Evolutionary conservation across 2,329 filamentous ascomycete species (phyloP), one percentile per base, ranked within the genome.

Genomic region (Colletotrichum tropicicola): DNA sequence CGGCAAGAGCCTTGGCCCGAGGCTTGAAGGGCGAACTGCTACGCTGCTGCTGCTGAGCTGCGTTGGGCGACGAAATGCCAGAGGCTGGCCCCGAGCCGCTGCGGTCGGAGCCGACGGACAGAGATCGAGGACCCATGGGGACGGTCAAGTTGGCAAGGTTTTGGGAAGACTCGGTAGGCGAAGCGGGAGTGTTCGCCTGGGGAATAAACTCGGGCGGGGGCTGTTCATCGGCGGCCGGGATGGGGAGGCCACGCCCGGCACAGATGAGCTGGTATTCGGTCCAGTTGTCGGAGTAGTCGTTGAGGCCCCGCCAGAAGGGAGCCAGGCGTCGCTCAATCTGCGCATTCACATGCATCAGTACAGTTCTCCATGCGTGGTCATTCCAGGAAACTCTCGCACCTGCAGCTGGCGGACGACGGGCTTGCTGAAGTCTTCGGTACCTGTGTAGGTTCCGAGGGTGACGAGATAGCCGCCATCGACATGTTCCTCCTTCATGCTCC

Each of bases 401-500:
- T 96, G 95, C 59, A 99, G 82, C 76, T 97, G 94, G 70, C 96
- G 89, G 59, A 98, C 95, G 49, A 93, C 83, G 17, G 87, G 81
- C 78, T 98, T 98, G 82, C 89, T 97, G 76, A 95, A 99, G 78
- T 99, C 96, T 78, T 99, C 96, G 1, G 89, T 83, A 0, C 95
- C 94, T 21, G 93, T 95, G 74, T 99, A 99, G 52, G 94, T 92
- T 35, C 96, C 96, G 74, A 97, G 88, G 0, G 96, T 99, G 30
- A 99, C 96, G 49, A 99, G 81, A 79, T 91, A 99, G 21, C 96
- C 96, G 19, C 96, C 96, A 77, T 99, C 96, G 3, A 98, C 92
- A 76, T 94, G 89, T 75, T 99, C 96, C 72, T 98, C 94, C 68
- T 85, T 89, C 81, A 98, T 89, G 74, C 96, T 99, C 69, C 92